Evolutionary conservation across 2,329 filamentous ascomycete genomes (phyloP), one percentile per base, ranked within the genome.

Genomic region (Trichoderma koningiopsis): DNA sequence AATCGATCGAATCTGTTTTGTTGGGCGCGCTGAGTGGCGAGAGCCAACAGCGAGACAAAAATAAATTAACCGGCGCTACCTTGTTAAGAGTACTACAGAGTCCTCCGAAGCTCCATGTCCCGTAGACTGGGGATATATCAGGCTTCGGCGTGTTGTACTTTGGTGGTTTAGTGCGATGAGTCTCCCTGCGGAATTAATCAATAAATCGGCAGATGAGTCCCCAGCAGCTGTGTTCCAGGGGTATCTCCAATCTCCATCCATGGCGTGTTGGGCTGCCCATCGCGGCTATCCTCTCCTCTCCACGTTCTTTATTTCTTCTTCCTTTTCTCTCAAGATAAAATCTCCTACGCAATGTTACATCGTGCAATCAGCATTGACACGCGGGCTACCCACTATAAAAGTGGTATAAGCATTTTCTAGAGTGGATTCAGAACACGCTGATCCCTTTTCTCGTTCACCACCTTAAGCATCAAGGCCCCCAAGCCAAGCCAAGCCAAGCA

Each of bases 251-350:
- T 8, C n/a, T 22, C 35, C 22, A 64, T 64, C 53, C 40, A 22
- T 43, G 29, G 63, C 63, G 63, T 66, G 63, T 66, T 40, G 62
- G 62, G 37, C 52, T 65, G 47, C 33, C 33, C 53, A 58, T 58
- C 37, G 53, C 19, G 14, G 13, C 40, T 57, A 65, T 24, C 53
- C 60, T 62, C 29, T n/a, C 31, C 60, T 52, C 24, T 29, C 29
- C 47, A n/a, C 47, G 27, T 35, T 40, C 10, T 29, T 29, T 29
- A 27, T 13, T 33, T 43, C 27, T 53, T 53, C 49, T 52, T 47
- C 40, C 22, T 5, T 19, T 27, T 29, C 19, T 55, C 7, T 33
- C 4, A 35, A 13, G 33, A 35, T 3, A 14, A 13, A 29, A 19
- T 37, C n/a, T 22, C 16, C 27, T 5, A 33, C 35, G 43, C 59